Evolutionary conservation across 306 rosid species (phyloP).

Genomic region (Cucurbita ficifolia): DNA sequence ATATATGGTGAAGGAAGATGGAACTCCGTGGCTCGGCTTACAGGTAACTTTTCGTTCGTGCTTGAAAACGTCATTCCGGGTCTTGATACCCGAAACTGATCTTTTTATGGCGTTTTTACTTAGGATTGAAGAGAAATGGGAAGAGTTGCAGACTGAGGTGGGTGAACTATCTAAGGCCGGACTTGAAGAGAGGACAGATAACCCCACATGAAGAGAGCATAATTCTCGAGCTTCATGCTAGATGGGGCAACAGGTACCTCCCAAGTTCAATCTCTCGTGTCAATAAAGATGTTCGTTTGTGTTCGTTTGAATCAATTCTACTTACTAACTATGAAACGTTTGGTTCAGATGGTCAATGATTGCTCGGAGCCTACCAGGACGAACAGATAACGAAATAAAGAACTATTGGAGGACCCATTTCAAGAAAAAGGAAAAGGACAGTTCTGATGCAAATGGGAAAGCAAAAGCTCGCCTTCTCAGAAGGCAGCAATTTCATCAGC

Average conservation of each 20-base stretch:
- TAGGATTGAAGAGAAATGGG: constrained; percentile 84
- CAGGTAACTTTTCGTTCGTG: constrained; percentile 26
- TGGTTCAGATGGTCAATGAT: constrained; percentile 79
- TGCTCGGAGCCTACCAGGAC: constrained; percentile 76
- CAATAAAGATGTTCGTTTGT: not conserved
- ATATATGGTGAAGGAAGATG: constrained; percentile 92
- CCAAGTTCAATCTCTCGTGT: too few species aligned
- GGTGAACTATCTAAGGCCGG: constrained; percentile 86
- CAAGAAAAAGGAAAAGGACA: constrained; percentile 47
- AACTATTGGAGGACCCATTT: constrained; percentile 90
- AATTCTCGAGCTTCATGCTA: constrained; percentile 62
- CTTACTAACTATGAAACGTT: not conserved
- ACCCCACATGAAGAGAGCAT: constrained; percentile 82
- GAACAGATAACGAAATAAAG: constrained; percentile 86
- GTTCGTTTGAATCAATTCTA: not conserved
- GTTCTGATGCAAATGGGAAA: constrained; percentile 38
- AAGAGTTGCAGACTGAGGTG: constrained; percentile 92
- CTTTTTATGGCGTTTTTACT: not conserved
- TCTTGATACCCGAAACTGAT: too few species aligned
- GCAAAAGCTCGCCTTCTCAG: constrained; percentile 42
- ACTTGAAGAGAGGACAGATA: constrained; percentile 74
- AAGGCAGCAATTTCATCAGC: constrained; percentile 49
- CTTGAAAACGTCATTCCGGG: too few species aligned
- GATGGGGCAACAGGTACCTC: constrained; percentile 83
- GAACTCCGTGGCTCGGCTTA: constrained; percentile 82